These are phyloP conservation scores for Pythium folliculosum DNA, from an alignment of 352 stramenopile species.

Conservation along the genomic window DNA sequence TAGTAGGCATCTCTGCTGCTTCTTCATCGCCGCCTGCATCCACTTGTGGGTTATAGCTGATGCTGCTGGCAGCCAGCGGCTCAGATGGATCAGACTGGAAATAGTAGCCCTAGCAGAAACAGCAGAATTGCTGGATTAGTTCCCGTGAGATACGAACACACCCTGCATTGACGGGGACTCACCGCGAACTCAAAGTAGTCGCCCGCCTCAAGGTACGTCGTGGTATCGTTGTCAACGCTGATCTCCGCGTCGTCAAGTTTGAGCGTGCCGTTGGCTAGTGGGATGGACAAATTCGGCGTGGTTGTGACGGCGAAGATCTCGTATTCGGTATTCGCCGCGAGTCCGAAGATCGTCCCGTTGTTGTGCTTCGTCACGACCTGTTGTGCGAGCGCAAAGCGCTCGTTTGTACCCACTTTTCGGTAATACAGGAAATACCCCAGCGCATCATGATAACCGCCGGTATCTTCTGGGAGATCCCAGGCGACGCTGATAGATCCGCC, in stretches of 20 bases:
- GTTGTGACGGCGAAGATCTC: conserved; percentile 49
- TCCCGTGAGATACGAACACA: background rate
- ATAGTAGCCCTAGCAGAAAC: conserved; percentile 36
- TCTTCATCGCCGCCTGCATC: background rate
- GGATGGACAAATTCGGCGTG: conserved; percentile 10
- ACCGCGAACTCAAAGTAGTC: conserved; percentile 57
- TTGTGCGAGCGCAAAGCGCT: conserved; percentile 23
- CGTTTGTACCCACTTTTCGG: conserved; percentile 16
- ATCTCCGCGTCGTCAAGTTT: conserved; percentile 32
- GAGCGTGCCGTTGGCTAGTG: conserved; percentile 28
- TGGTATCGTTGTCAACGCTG: conserved; percentile 16
- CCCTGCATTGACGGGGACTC: background rate
- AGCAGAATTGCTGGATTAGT: background rate
- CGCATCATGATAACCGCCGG: conserved; percentile 19
- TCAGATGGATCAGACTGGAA: conserved; percentile 44
- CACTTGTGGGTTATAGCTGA: conserved; percentile 15
- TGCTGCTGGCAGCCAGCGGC: background rate
- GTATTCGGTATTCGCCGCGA: conserved; percentile 49
- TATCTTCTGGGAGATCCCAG: conserved; percentile 44
- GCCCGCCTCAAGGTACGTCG: background rate
- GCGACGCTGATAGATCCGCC: conserved; percentile 42
- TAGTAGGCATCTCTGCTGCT: conserved; percentile 2
- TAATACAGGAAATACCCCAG: conserved; percentile 19
- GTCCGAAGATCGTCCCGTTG: conserved; percentile 38
- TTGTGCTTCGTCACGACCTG: conserved; percentile 16